Percentiles rank a stretch among this genome's conserved stretches.
Evolutionary conservation across 176 grass and related monocot genomes (phyloP).

Genomic region (Puya raimondii): DNA sequence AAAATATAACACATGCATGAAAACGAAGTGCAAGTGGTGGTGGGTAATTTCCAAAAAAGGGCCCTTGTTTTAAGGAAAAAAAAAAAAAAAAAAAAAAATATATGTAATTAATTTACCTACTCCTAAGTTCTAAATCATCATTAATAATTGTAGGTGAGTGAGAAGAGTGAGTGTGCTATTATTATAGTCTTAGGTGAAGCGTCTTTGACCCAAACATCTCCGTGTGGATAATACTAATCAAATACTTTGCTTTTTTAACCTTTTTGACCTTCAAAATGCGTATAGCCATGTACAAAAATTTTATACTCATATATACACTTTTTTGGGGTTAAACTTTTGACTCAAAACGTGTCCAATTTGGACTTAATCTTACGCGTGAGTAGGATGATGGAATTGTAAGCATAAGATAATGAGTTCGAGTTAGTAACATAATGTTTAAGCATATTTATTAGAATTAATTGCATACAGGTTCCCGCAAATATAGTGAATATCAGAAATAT

Average conservation of each 20-base stretch:
- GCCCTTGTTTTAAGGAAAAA: too few species aligned
- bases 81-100: background rate
- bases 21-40: too few species aligned
- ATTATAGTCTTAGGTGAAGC: slow-evolving; percentile 20
- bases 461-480: too few species aligned
- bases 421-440: slow-evolving; percentile 6
- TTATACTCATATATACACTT: slow-evolving; percentile 13
- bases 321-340: slow-evolving; percentile 24
- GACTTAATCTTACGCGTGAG: slow-evolving; percentile 15
- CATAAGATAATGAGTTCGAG: slow-evolving; percentile 1
- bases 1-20: too few species aligned
- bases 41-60: too few species aligned
- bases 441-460: too few species aligned
- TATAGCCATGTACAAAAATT: slow-evolving; percentile 26
- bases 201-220: slow-evolving; percentile 62
- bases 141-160: background rate
- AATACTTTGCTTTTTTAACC: background rate
- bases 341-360: slow-evolving; percentile 18
- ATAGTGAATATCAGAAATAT: too few species aligned
- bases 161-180: slow-evolving; percentile 5
- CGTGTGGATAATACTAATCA: background rate
- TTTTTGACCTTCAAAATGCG: slow-evolving; percentile 25
- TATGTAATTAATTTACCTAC: background rate
- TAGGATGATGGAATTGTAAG: slow-evolving; percentile 5
- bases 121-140: background rate